Percentiles rank a stretch among this genome's conserved stretches.
phyloP scores from a whole-genome alignment of 257 asterid genomes.

The Solanum sparsipilum region DNA sequence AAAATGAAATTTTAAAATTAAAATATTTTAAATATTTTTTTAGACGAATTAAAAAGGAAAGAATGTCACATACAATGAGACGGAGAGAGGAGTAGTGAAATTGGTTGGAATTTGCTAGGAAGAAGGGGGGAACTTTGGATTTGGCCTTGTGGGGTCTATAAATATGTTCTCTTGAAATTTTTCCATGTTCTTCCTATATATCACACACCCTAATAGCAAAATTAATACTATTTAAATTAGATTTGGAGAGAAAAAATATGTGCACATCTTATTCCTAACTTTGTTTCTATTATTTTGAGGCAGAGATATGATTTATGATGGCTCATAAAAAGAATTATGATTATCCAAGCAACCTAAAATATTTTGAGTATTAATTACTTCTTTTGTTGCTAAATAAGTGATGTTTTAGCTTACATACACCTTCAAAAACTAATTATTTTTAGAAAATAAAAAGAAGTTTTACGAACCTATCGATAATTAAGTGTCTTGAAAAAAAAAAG shows the following conservation, averaged over 20 bases:
- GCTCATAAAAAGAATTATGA: too few species aligned
- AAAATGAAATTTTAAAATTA: too few species aligned
- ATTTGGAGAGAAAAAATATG: neutral
- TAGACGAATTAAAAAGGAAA: too few species aligned
- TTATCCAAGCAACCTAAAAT: neutral
- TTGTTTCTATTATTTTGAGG: neutral
- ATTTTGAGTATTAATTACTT: neutral
- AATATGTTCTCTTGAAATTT: neutral
- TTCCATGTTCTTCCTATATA: too few species aligned
- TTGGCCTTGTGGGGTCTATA: neutral
- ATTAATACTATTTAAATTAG: too few species aligned
- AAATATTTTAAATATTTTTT: too few species aligned
- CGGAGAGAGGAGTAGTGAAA: neutral
- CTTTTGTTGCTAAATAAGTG: neutral
- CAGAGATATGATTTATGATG: accelerated
- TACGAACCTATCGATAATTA: too few species aligned
- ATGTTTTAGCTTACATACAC: neutral
- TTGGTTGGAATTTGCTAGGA: neutral
- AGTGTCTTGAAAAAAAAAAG: too few species aligned
- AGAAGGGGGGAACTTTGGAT: neutral
- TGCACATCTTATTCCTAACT: neutral
- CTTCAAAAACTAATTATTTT: neutral
- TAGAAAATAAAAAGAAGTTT: too few species aligned
- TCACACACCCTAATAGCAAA: neutral
- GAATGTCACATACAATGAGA: too few species aligned